phyloP scores from a whole-genome alignment of 331 rosid genomes.

The Malus hybrid region DNA sequence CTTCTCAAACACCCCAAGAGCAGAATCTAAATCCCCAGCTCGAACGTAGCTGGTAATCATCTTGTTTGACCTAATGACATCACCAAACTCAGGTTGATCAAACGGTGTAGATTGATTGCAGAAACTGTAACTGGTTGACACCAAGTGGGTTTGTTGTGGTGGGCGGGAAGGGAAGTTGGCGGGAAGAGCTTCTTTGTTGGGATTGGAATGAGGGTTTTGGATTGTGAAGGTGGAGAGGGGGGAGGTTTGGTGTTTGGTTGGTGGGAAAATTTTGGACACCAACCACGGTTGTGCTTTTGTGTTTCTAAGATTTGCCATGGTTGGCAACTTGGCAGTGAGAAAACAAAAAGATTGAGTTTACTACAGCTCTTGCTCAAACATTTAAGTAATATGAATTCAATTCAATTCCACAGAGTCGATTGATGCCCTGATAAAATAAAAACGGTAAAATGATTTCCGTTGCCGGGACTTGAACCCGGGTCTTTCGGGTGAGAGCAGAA shows the following conservation, averaged over 20 bases:
- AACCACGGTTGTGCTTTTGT: neutral
- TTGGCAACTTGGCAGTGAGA: neutral
- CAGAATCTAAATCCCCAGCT: conserved; percentile 49
- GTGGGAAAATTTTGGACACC: conserved; percentile 3
- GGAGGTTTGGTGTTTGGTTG: conserved; percentile 12
- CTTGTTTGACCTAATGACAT: conserved; percentile 40
- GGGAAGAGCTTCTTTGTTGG: conserved; percentile 3
- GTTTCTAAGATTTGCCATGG: conserved; percentile 19
- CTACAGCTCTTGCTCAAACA: no score
- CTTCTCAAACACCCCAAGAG: conserved; percentile 36
- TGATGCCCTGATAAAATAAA: no score
- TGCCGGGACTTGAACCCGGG: conserved; percentile 28
- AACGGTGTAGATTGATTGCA: neutral
- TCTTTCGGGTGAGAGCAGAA: conserved; percentile 25
- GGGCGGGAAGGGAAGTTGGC: conserved; percentile 7
- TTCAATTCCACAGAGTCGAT: no score
- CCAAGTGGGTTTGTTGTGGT: conserved; percentile 18
- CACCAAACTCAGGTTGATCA: conserved; percentile 3
- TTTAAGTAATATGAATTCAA: no score
- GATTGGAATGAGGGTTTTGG: conserved; percentile 16
- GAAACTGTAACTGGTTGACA: conserved; percentile 7
- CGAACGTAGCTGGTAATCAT: conserved; percentile 38
- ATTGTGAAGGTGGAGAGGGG: conserved; percentile 3
- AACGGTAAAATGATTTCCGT: neutral
- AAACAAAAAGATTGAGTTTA: no score